Conservation (phyloP, 2,329 filamentous ascomycete species). For the Penicillium sp. region DNA sequence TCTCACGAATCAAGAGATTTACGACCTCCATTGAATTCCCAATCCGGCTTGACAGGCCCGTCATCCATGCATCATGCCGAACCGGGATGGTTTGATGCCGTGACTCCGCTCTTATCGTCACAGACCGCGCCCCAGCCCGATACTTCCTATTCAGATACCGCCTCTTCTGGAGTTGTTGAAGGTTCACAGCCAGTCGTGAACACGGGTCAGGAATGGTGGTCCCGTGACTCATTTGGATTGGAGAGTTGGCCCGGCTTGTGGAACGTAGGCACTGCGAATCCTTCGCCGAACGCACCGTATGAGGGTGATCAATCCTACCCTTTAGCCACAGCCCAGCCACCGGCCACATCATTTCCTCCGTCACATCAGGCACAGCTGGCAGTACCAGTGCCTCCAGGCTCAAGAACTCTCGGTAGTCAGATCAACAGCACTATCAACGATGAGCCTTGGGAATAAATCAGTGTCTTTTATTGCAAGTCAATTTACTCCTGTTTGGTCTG, state of each 20-base stretch:
- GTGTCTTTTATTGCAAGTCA: too few relatives aligned
- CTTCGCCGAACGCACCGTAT: slow-evolving; percentile 8
- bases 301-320: slow-evolving; percentile 5
- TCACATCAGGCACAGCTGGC: slow-evolving; percentile 3
- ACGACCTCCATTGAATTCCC: slow-evolving; percentile 18
- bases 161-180: slow-evolving; percentile 54
- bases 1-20: slow-evolving; percentile 32
- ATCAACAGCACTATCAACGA: slow-evolving; percentile 4
- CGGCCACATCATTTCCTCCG: slow-evolving; percentile 1
- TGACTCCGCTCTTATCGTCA: slow-evolving; percentile 1
- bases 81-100: slow-evolving; percentile 28
- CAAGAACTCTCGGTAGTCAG: not conserved
- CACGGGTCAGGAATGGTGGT: slow-evolving; percentile 61
- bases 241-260: slow-evolving; percentile 51
- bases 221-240: slow-evolving; percentile 57
- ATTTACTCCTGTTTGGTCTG: too few relatives aligned
- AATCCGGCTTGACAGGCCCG: slow-evolving; percentile 4
- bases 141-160: slow-evolving; percentile 24
- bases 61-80: slow-evolving; percentile 18
- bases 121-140: slow-evolving; percentile 18
- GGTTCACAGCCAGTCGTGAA: slow-evolving; percentile 56
- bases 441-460: slow-evolving; percentile 11
- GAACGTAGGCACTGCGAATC: slow-evolving; percentile 17
- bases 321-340: slow-evolving; percentile 6
- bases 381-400: slow-evolving; percentile 1